Evolutionary conservation across 2,329 filamentous ascomycete species (phyloP).

Genomic region (Fusarium mangiferae): DNA sequence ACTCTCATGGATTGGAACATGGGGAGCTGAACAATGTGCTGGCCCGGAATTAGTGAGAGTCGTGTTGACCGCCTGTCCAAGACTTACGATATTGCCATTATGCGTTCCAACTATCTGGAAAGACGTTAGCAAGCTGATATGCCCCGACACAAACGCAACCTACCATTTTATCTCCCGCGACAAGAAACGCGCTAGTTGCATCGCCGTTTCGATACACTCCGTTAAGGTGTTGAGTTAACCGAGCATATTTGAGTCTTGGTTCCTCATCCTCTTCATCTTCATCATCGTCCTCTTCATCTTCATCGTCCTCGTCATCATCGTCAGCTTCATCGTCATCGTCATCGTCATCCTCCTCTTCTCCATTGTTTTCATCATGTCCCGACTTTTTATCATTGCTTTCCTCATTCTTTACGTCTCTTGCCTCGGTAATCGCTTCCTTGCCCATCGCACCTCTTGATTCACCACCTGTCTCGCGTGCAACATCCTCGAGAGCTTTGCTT

Average conservation of each 20-base stretch:
- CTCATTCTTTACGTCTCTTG: constrained; percentile 16
- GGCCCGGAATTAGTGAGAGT: constrained; percentile 42
- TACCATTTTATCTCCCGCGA: constrained; percentile 97
- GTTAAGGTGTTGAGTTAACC: constrained; percentile 82
- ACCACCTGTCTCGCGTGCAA: constrained; percentile 49
- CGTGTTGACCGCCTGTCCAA: neutral
- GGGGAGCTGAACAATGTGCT: constrained; percentile 89
- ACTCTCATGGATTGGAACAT: constrained; percentile 82
- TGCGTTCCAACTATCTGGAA: constrained; percentile 88
- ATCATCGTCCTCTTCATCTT: constrained; percentile 66
- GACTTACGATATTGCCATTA: constrained; percentile 92
- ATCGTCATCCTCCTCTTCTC: constrained; percentile 29
- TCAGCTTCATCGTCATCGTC: constrained; percentile 40
- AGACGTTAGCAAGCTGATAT: constrained; percentile 33
- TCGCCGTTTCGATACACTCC: constrained; percentile 93
- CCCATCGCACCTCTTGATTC: constrained; percentile 49
- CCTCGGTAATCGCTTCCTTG: neutral
- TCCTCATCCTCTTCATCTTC: constrained; percentile 81
- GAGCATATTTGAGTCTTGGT: constrained; percentile 91
- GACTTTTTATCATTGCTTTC: constrained; percentile 35
- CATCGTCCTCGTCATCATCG: constrained; percentile 52
- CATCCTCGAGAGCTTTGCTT: constrained; percentile 14
- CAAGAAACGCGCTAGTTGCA: constrained; percentile 89
- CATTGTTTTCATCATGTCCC: constrained; percentile 24
- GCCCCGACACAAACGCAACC: constrained; percentile 30